Base-by-base conservation (phyloP, 176 grass and related monocot species). In the Dendrocalamus sinicus region DNA sequence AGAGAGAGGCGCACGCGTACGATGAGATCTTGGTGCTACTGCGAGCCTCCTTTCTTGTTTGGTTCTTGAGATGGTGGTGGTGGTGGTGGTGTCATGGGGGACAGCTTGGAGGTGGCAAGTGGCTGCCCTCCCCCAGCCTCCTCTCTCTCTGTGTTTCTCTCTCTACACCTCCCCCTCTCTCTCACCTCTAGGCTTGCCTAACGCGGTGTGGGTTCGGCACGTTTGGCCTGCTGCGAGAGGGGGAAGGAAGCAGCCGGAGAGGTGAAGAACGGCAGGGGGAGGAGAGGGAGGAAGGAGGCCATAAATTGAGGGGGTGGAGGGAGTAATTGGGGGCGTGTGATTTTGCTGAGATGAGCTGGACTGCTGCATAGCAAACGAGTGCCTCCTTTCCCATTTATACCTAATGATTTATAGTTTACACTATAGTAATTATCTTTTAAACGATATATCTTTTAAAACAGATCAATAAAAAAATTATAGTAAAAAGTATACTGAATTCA, bases 31-130 rank as follows among this genome's bases (percentile, higher is more conserved):
- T 67, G 73, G 65, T 19, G 79, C 67, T 82, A 86, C 6, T 47
- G 67, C 19, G 50, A 83, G 59, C 8, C 26, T 60, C 9, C 22
- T 62, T 51, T 50, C 60, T 50, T 19, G 52, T 22, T 28, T 9
- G 43, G 52, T 58, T 48, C 55, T 78, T 73, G 57, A 7, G 63
- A 22, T 17, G 68, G 60, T 35, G 58, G 39, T 20, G 70, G 41
- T 47, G 32, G 81, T 58, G 16, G 69, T 52, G 73, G 79, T 83
- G 51, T 80, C 88, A 89, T 76, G 78, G 64, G 54, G 54, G 45
- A 82, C 88, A 90, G 88, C 64, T 76, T 12, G 79, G 79, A 83
- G 72, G 14, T 39, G 43, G 78, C 82, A 70, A 81, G 82, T 81
- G 88, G 84, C 67, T 35, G 53, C 79, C 32, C 77, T 54, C 73